A percentile compares a stretch with the other conserved stretches of the same genome.
Conservation (phyloP, 1,284 basidiomycete species). For the Leccinum holopus region DNA sequence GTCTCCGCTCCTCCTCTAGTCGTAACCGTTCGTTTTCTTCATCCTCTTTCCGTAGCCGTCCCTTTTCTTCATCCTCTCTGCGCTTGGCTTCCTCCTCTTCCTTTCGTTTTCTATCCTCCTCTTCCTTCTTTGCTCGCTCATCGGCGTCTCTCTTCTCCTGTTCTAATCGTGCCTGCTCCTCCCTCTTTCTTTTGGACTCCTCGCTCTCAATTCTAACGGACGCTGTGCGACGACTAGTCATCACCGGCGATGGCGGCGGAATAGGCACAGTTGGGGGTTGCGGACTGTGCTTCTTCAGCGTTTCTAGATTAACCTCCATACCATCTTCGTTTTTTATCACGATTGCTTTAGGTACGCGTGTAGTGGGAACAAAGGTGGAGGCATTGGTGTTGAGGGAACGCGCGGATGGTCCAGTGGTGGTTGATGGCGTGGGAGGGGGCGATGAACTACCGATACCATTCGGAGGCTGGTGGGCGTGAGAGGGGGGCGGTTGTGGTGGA, state of each 20-base stretch:
- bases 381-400: constrained; percentile 60
- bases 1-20: no score
- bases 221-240: constrained; percentile 34
- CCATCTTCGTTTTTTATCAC: constrained; percentile 51
- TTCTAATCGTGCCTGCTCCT: constrained; percentile 51
- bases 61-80: constrained; percentile 39
- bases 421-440: constrained; percentile 66
- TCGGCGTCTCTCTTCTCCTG: constrained; percentile 38
- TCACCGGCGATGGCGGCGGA: constrained; percentile 41
- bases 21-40: no score
- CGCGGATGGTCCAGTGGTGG: constrained; percentile 40
- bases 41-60: constrained; percentile 29
- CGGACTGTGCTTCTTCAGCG: constrained; percentile 48
- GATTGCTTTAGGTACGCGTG: constrained; percentile 29
- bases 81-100: constrained; percentile 38
- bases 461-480: constrained; percentile 49
- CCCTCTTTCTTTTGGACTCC: constrained; percentile 51
- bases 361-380: constrained; percentile 58
- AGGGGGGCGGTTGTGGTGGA: constrained; percentile 50
- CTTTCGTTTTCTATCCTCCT: constrained; percentile 40
- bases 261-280: constrained; percentile 42
- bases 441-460: constrained; percentile 54
- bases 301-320: constrained; percentile 56
- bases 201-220: constrained; percentile 58
- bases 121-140: constrained; percentile 35